These are phyloP conservation scores for Tolypocladium cylindrosporum DNA, from an alignment of 2,329 filamentous ascomycete genomes.

Conservation along the genomic window DNA sequence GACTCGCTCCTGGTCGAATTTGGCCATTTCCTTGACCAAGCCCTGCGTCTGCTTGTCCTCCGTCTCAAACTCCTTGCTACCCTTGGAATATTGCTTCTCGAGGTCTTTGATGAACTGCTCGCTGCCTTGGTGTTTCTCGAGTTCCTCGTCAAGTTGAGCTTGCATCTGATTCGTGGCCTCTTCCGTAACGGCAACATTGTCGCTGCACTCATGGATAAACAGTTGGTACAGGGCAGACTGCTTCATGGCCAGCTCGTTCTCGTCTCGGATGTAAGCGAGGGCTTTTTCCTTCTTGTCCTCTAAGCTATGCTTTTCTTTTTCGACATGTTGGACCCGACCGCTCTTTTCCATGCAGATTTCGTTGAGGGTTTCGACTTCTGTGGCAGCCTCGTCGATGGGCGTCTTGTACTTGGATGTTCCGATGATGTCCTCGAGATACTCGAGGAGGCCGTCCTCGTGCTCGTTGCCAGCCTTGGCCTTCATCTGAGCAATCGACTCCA, in stretches of 20 bases:
- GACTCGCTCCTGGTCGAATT: conserved; percentile 91
- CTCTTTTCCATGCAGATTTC: conserved; percentile 95
- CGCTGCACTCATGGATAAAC: conserved; percentile 76
- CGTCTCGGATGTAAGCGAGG: conserved; percentile 76
- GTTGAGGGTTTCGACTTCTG: conserved; percentile 85
- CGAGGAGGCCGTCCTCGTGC: conserved; percentile 89
- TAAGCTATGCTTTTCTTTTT: conserved; percentile 87
- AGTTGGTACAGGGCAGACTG: conserved; percentile 90
- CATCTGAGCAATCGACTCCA: conserved; percentile 98
- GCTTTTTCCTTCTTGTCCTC: conserved; percentile 98
- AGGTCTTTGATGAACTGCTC: conserved; percentile 85
- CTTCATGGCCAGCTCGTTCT: conserved; percentile 85
- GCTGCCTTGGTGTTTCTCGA: conserved; percentile 84
- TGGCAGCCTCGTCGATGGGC: conserved; percentile 87
- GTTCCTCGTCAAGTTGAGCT: conserved; percentile 71
- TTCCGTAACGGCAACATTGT: conserved; percentile 80
- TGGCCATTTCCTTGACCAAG: conserved; percentile 77
- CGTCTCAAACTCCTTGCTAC: conserved; percentile 71
- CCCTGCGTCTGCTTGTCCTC: conserved; percentile 74
- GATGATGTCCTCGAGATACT: conserved; percentile 97
- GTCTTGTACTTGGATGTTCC: conserved; percentile 97
- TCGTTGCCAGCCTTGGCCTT: conserved; percentile 92
- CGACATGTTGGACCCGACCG: conserved; percentile 88
- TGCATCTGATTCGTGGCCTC: conserved; percentile 91
- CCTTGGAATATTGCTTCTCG: conserved; percentile 73